Evolutionary conservation across 2,329 filamentous ascomycete genomes (phyloP), one percentile per base, ranked within the genome.

Genomic region (Penicillium italicum): DNA sequence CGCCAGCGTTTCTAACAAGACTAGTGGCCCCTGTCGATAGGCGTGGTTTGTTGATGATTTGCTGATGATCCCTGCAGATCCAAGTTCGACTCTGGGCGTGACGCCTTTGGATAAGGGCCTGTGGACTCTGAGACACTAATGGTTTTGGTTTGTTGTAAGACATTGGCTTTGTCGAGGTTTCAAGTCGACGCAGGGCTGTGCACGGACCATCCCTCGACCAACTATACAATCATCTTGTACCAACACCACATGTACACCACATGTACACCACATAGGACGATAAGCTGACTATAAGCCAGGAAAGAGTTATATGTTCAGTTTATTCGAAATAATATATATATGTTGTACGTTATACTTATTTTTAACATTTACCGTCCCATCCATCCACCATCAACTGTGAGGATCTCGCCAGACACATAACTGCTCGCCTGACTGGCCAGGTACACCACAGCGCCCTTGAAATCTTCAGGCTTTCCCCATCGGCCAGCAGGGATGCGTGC

Each of bases 311-410:
- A 41, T 41, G 20, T 20, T 0, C 37, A 34, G 24, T 41, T 11
- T 34, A 41, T 18, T 47, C 20, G 1, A 38, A 24, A 16, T 34
- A 26, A 40, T 49, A 37, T 49, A n/a, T n/a, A n/a, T n/a, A n/a
- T n/a, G n/a, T n/a, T n/a, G n/a, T n/a, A 48, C 45, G 44, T 37
- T 34, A 40, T 24, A 56, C 18, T 14, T 26, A 33, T 44, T 26
- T 30, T 5, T 6, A 38, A 33, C 20, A 14, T 42, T 62, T 78
- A 95, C 79, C 90, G 80, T 1, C 89, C 91, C 91, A 96, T 95
- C 91, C 90, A 96, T 11, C 91, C 91, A 8, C 91, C 91, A 74
- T 96, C 92, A 44, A 96, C 89, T 26, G 89, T 87, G 63, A 96
- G 69, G 5, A 91, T 79, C 74, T 96, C 89, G 0, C 91, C 91